Base-by-base conservation (phyloP, 2,329 filamentous ascomycete genomes). In the Talaromyces funiculosus region DNA sequence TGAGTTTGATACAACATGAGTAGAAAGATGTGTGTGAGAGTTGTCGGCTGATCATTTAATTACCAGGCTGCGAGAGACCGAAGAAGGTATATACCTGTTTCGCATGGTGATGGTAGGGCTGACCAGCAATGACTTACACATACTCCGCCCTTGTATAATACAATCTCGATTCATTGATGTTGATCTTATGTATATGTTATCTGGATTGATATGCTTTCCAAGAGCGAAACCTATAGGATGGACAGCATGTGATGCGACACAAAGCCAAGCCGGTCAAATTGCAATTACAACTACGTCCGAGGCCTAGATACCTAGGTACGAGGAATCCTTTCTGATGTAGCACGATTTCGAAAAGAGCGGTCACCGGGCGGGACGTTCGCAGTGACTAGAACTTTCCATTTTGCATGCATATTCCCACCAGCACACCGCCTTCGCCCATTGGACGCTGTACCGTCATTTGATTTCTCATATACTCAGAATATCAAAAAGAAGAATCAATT, bases 71-170 rank as follows among this genome's bases (percentile, higher is more conserved):
- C 75, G 40, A 74, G 77, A 63, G 78, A 82, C 67, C 73, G 80
- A 64, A 76, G 77, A 61, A 75, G 71, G n/a, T 84, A 83, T 67
- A 78, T 82, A 22, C 80, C 81, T 8, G 76, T 84, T 42, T 73
- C 78, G n/a, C 55, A 43, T 45, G 18, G 45, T 16, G 54, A 12
- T 20, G 26, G 45, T 3, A 18, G 29, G 8, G 16, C 18, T 22
- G 47, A 20, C 5, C 18, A 31, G 29, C 47, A 22, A 4, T 51
- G 35, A 16, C 9, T n/a, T n/a, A 33, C 22, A 33, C 1, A 47
- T 10, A 16, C 24, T 22, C 18, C 6, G n/a, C 31, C 8, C 14
- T 20, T 51, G 26, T 31, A 51, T 35, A 35, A 20, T 14, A 33
- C 26, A 2, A 16, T 12, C 9, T 35, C 18, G 10, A 20, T 20